Percentiles rank a stretch among this genome's conserved stretches.
Evolutionary conservation across 768 basidiomycete species (phyloP).

Genomic region (Pholiota microspora): DNA sequence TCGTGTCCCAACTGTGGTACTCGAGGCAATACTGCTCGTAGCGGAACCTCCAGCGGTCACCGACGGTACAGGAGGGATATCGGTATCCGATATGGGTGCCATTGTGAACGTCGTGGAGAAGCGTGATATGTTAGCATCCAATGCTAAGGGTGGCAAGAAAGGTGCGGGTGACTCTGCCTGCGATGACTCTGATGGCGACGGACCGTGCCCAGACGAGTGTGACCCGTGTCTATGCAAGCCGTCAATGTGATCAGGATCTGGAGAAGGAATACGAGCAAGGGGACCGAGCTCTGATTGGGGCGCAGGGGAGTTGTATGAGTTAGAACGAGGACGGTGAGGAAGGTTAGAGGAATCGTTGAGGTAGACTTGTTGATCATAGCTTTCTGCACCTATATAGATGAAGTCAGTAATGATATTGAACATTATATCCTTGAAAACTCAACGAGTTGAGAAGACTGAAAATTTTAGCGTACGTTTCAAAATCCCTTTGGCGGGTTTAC

Average conservation of each 20-base stretch:
- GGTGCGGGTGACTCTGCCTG: constrained; percentile 40
- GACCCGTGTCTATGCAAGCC: constrained; percentile 73
- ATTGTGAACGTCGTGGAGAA: constrained; percentile 20
- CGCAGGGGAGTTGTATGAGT: constrained; percentile 71
- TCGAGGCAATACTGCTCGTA: constrained; percentile 20
- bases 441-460: constrained; percentile 1
- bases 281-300: constrained; percentile 63
- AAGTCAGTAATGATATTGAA: too few species aligned
- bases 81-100: constrained; percentile 29
- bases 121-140: constrained; percentile 41
- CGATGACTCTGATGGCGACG: constrained; percentile 10
- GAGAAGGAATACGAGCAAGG: constrained; percentile 76
- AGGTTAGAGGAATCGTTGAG: constrained; percentile 43
- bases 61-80: too few species aligned
- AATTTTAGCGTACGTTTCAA: constrained; percentile 66
- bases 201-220: constrained; percentile 46
- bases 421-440: too few species aligned
- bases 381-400: constrained; percentile 74
- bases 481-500: constrained; percentile 77
- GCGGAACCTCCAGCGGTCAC: constrained; percentile 21
- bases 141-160: constrained; percentile 65
- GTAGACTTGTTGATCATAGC: constrained; percentile 64
- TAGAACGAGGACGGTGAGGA: constrained; percentile 64
- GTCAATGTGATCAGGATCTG: constrained; percentile 85
- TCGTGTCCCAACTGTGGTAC: background rate